phyloP scores from a whole-genome alignment of 768 basidiomycete genomes.

The Rhodocollybia butyracea region DNA sequence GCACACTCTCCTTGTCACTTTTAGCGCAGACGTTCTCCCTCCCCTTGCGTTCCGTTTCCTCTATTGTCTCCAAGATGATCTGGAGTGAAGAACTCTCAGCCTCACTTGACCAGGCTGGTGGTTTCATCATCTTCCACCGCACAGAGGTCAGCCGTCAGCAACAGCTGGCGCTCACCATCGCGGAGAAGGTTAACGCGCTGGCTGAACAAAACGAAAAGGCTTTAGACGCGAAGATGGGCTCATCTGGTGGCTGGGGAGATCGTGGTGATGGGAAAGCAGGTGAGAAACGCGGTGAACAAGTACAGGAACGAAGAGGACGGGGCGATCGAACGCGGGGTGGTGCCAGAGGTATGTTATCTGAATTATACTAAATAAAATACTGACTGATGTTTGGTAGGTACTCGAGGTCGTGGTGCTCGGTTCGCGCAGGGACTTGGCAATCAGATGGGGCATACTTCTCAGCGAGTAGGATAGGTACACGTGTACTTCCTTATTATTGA shows the following conservation, averaged over 20 bases:
- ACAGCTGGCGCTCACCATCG: slow-evolving; percentile 83
- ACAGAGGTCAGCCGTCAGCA: slow-evolving; percentile 86
- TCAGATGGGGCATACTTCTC: slow-evolving; percentile 46
- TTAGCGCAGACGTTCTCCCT: slow-evolving; percentile 88
- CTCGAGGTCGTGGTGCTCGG: slow-evolving; percentile 72
- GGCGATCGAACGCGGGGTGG: slow-evolving; percentile 65
- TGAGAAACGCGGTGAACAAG: slow-evolving; percentile 77
- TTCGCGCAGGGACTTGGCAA: slow-evolving; percentile 83
- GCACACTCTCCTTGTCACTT: slow-evolving; percentile 82
- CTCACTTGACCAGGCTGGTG: slow-evolving; percentile 87
- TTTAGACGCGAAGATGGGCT: slow-evolving; percentile 80
- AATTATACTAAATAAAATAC: background rate
- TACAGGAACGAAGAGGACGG: slow-evolving; percentile 73
- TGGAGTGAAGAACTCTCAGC: slow-evolving; percentile 95
- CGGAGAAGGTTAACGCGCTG: slow-evolving; percentile 83
- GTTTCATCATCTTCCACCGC: slow-evolving; percentile 91
- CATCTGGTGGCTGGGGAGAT: slow-evolving; percentile 59
- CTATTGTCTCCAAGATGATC: slow-evolving; percentile 97
- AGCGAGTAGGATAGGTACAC: slow-evolving; percentile 1
- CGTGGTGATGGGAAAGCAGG: slow-evolving; percentile 67
- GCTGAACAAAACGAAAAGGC: slow-evolving; percentile 92
- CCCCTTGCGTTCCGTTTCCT: slow-evolving; percentile 76
- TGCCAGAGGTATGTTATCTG: slow-evolving; percentile 44
- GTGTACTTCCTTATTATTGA: background rate
- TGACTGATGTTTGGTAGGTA: slow-evolving; percentile 33